Percentiles rank a stretch among this genome's conserved stretches.
These are phyloP conservation scores for Alternaria arbusti DNA, from an alignment of 2,329 filamentous ascomycete species.

Conservation along the genomic window DNA sequence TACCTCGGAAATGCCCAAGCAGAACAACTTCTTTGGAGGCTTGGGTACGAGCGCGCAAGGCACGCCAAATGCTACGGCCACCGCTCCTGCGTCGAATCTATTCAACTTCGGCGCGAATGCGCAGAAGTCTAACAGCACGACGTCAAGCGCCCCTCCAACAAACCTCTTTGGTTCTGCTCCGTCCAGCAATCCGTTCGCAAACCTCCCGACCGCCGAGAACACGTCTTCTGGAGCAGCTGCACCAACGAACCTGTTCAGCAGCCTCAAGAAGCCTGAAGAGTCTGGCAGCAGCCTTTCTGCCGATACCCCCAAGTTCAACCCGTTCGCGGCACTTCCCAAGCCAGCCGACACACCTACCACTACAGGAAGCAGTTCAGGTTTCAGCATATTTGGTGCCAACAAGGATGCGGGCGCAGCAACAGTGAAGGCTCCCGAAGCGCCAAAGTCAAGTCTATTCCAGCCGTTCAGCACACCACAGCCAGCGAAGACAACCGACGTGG, in stretches of 20 bases:
- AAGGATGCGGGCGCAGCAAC: conserved; percentile 7
- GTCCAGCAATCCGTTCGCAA: conserved; percentile 23
- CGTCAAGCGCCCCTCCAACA: conserved; percentile 18
- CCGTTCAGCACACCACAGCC: conserved; percentile 34
- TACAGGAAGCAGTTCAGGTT: conserved; percentile 12
- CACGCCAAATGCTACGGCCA: conserved; percentile 14
- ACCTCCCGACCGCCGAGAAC: conserved; percentile 12
- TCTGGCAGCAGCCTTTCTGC: conserved; percentile 10
- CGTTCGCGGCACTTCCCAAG: conserved; percentile 26
- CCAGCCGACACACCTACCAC: conserved; percentile 11
- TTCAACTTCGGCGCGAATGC: conserved; percentile 26
- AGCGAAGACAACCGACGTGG: conserved; percentile 20
- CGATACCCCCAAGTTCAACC: conserved; percentile 26
- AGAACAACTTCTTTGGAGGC: conserved; percentile 19
- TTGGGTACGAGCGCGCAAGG: conserved; percentile 18
- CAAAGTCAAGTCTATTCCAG: conserved; percentile 25
- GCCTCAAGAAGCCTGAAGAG: conserved; percentile 21
- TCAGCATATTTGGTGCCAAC: conserved; percentile 26
- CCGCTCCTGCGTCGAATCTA: conserved; percentile 14
- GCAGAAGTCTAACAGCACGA: conserved; percentile 15
- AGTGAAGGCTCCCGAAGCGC: conserved; percentile 19
- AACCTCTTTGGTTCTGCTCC: conserved; percentile 19
- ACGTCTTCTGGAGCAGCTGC: conserved; percentile 12
- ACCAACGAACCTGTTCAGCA: conserved; percentile 22
- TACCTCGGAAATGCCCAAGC: conserved; percentile 8